Conservation (phyloP, 164 flowering plant genomes). For the Stephania cephalantha region DNA sequence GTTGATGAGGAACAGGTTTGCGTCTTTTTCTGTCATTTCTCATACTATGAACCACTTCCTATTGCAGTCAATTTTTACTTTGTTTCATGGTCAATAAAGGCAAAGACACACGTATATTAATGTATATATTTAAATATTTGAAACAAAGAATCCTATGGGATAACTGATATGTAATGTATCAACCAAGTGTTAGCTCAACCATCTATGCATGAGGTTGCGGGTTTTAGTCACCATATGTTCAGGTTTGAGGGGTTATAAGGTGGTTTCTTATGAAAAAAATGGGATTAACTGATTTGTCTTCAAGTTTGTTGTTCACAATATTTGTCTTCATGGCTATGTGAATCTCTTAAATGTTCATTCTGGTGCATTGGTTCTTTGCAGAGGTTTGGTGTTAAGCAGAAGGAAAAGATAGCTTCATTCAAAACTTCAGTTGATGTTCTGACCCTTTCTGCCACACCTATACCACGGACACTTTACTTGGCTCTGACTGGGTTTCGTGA, state of each 20-base stretch:
- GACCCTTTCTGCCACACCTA: constrained; percentile 97
- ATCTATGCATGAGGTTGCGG: too few relatives aligned
- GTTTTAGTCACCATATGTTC: too few relatives aligned
- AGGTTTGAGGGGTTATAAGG: too few relatives aligned
- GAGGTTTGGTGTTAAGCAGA: constrained; percentile 98
- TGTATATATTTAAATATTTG: not conserved
- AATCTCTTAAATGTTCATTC: constrained; percentile 5
- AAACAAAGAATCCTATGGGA: not conserved
- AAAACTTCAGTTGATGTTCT: constrained; percentile 97
- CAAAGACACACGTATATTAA: not conserved
- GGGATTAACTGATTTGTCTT: too few relatives aligned
- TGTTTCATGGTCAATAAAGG: not conserved
- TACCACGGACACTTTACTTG: constrained; percentile 91
- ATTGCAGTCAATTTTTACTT: not conserved
- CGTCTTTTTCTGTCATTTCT: constrained; percentile 6
- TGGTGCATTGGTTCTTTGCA: constrained; percentile 25
- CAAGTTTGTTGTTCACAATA: not conserved
- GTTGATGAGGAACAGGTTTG: constrained; percentile 99
- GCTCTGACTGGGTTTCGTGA: constrained; percentile 98
- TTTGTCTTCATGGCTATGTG: constrained; percentile 1
- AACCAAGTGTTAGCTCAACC: too few relatives aligned
- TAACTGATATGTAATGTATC: too few relatives aligned
- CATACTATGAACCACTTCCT: not conserved
- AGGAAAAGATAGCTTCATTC: constrained; percentile 95
- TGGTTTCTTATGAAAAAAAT: too few relatives aligned